These are phyloP conservation scores for Penicillium robsamsonii DNA, from an alignment of 495 filamentous ascomycete genomes.

Conservation along the genomic window DNA sequence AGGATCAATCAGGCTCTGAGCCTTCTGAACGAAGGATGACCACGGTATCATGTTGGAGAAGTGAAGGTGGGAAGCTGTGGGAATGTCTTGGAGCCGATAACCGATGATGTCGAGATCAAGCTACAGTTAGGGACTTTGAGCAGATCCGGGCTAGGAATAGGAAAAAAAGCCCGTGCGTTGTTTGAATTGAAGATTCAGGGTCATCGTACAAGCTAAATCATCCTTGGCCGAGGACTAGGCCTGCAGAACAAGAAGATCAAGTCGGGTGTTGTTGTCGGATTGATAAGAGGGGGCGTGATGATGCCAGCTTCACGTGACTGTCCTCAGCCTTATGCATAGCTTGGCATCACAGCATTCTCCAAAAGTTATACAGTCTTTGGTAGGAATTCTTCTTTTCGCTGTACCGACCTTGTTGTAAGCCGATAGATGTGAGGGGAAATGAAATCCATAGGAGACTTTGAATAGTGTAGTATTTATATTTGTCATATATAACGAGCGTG, in stretches of 20 bases:
- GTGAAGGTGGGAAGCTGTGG: background rate
- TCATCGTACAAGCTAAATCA: conserved; percentile 36
- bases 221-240: conserved; percentile 21
- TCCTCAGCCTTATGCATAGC: conserved; percentile 11
- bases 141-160: conserved; percentile 20
- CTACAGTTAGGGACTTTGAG: conserved; percentile 27
- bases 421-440: background rate
- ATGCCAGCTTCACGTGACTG: conserved; percentile 13
- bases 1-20: conserved; percentile 88
- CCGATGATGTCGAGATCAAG: conserved; percentile 29
- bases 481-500: background rate
- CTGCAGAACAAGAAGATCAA: conserved; percentile 21
- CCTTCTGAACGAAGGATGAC: conserved; percentile 88
- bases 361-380: background rate
- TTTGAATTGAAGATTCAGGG: conserved; percentile 19
- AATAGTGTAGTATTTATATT: background rate
- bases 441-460: background rate
- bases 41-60: conserved; percentile 66
- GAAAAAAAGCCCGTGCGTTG: conserved; percentile 27
- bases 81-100: conserved; percentile 8
- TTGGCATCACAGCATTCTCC: conserved; percentile 4
- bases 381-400: background rate
- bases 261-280: conserved; percentile 23
- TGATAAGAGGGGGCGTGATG: conserved; percentile 30
- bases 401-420: background rate